Conservation (phyloP, 116 monocot genomes). For the Dioscorea cayenensis region DNA sequence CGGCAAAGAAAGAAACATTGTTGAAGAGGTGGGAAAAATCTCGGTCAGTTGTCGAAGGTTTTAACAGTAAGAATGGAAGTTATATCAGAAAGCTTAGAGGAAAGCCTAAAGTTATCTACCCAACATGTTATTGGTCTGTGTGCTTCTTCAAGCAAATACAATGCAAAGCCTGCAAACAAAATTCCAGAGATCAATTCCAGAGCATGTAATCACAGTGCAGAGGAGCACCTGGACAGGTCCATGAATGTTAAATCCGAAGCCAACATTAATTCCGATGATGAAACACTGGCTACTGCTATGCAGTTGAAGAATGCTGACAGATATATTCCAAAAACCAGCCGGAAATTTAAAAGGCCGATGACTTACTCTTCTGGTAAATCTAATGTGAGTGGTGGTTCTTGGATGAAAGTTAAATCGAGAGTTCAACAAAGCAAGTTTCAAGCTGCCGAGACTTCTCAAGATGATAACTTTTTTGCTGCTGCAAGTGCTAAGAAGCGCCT, state of each 20-base stretch:
- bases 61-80: background rate
- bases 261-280: constrained; percentile 2
- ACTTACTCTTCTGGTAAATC: background rate
- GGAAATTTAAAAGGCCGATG: constrained; percentile 2
- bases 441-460: background rate
- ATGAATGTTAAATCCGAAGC: background rate
- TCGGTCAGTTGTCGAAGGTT: background rate
- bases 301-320: constrained; percentile 4
- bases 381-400: constrained; percentile 1
- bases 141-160: constrained; percentile 8
- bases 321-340: constrained; percentile 1
- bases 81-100: constrained; percentile 13
- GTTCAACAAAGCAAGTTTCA: background rate
- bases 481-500: constrained; percentile 22
- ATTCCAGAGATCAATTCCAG: background rate
- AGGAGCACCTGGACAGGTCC: background rate
- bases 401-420: constrained; percentile 13
- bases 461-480: constrained; percentile 4
- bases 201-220: background rate
- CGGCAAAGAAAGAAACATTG: background rate
- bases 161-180: constrained; percentile 6
- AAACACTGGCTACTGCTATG: background rate
- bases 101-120: constrained; percentile 5
- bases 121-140: background rate
- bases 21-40: constrained; percentile 15